Base-by-base conservation (phyloP, 345 rosid species). In the Brassica rapa region DNA sequence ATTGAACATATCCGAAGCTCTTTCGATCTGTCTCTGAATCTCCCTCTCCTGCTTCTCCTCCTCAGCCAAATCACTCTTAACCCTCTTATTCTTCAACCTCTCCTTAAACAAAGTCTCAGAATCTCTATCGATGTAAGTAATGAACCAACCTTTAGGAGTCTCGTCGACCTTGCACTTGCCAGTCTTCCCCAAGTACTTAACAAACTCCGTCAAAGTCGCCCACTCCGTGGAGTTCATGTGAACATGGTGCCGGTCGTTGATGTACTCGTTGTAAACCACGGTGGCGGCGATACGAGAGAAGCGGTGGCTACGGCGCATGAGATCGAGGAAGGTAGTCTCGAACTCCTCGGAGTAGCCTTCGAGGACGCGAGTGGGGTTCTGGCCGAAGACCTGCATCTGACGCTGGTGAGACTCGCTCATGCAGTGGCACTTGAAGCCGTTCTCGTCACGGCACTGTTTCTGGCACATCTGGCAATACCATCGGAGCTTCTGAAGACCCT, bases 391-490 rank as follows among this genome's bases (percentile, higher is more conserved):
- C 57, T 89, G 90, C 99, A 95, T 95, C 88, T 93, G 99, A 0
- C 98, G 88, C 77, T 95, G 99, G 82, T 93, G 98, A 80, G 89
- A 83, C 80, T 95, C 99, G 85, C 93, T 90, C 97, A 95, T 91
- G 74, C 99, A 93, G 70, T 95, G 99, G 84, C 98, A 95, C 77
- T 95, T 93, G 91, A 95, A 95, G 1, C 99, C 98, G 71, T 93
- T 95, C 88, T 95, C 99, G 75, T 93, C 98, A 1, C 97, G 87
- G 82, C 99, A 95, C 68, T 93, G 98, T 81, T 95, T 95, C 85
- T 93, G 93, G 78, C 98, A 91, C 99, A 95, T 95, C 84, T 95
- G 99, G 67, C 97, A 95, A 43, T 95, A 95, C 99, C 99, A 95
- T 55, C 99, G 87, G 4, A 93, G 96, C 86, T 93, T 95, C 81